Conservation (phyloP, 129 eudicot species). For the Flaveria trinervia region DNA sequence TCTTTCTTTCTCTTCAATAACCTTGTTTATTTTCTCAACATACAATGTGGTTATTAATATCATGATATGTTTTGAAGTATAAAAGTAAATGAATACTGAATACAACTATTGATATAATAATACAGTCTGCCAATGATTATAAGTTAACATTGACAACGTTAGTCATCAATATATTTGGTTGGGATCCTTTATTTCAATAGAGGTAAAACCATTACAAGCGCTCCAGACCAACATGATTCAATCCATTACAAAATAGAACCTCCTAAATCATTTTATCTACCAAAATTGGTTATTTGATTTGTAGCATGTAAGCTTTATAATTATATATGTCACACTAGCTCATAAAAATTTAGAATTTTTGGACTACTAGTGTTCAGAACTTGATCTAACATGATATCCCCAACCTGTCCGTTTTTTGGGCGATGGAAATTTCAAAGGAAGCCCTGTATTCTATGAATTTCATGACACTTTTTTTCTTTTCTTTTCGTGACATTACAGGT, state of each 20-base stretch:
- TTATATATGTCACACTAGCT: neutral
- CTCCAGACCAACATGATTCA: neutral
- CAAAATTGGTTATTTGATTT: neutral
- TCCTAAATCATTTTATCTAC: neutral
- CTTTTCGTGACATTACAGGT: slow-evolving; percentile 45
- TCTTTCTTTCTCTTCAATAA: slow-evolving; percentile 1
- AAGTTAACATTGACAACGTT: no score
- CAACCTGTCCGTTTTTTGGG: neutral
- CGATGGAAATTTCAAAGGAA: neutral
- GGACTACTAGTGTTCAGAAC: neutral
- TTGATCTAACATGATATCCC: neutral
- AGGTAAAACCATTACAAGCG: neutral
- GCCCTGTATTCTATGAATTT: neutral
- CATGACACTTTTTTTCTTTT: neutral
- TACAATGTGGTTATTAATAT: neutral
- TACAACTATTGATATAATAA: no score
- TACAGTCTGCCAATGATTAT: no score
- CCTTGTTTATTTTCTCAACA: neutral
- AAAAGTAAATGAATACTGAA: no score
- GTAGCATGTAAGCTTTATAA: neutral
- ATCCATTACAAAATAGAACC: neutral
- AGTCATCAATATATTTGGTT: no score
- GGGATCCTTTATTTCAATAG: neutral
- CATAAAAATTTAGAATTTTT: neutral
- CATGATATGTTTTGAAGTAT: no score